A percentile compares a stretch with the other conserved stretches of the same genome.
Evolutionary conservation across 2,329 filamentous ascomycete species (phyloP).

Genomic region (Aspergillus spinulosporus): DNA sequence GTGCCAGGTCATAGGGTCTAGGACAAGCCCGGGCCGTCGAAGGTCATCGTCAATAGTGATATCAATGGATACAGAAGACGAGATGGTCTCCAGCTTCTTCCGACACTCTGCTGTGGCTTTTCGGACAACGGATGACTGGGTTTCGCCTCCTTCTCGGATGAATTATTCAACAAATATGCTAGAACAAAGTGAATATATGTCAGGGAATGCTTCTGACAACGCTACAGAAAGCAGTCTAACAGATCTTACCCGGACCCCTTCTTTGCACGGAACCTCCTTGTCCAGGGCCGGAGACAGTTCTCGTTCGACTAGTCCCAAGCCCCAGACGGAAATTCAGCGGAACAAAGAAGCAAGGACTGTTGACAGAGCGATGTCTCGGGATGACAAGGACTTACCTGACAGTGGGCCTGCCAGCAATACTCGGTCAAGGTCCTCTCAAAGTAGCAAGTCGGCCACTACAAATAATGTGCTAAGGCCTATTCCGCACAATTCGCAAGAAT

Average conservation of each 20-base stretch:
- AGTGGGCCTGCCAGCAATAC: background rate
- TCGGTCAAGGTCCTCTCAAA: background rate
- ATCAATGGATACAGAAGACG: constrained; percentile 16
- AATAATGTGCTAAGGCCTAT: background rate
- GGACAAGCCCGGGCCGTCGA: background rate
- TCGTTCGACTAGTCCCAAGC: background rate
- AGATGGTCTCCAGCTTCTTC: constrained; percentile 12
- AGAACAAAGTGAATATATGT: background rate
- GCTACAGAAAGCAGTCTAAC: background rate
- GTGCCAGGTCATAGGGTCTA: background rate
- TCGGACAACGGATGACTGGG: background rate
- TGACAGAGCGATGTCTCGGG: too few species aligned
- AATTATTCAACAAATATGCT: background rate
- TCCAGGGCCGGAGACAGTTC: background rate
- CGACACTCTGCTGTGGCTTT: background rate
- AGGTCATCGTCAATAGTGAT: constrained; percentile 21
- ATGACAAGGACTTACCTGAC: background rate
- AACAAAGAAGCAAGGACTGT: background rate
- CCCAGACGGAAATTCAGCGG: background rate
- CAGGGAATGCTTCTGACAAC: background rate
- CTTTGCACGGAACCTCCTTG: background rate
- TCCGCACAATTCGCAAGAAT: constrained; percentile 21
- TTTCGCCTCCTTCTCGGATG: background rate
- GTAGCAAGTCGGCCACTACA: background rate
- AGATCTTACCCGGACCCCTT: constrained; percentile 10